Base-by-base conservation (phyloP, 2,329 filamentous ascomycete genomes). In the Dactylonectria estremocensis region DNA sequence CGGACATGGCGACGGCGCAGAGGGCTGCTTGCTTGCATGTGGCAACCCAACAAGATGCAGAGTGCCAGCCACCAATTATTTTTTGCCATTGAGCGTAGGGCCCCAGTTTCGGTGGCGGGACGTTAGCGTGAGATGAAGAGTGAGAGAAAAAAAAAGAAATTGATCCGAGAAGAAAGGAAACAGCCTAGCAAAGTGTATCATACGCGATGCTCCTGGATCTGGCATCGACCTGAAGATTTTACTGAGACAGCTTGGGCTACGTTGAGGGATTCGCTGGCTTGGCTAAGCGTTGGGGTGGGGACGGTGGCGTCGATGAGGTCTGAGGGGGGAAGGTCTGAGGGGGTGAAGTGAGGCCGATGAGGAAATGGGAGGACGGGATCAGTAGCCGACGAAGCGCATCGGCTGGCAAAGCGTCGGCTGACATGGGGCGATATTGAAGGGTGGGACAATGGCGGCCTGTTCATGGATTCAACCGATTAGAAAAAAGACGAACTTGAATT, bases 21-120 rank as follows among this genome's bases (percentile, higher is more conserved):
- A 48, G 28, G 49, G 22, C 16, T 52, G 20, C 46, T 16, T 91
- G 60, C 73, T 87, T 90, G 58, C 35, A 53, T 54, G 58, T 46
- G 43, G n/a, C 48, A 46, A 46, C 50, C 52, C 58, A 53, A 53
- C 58, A 43, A 40, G 58, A 40, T 61, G 58, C 20, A 43, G 16
- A 43, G 37, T 43, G 14, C 37, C 37, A 43, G 37, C 37, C 37
- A 43, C 37, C 37, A n/a, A 28, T 28, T 28, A 28, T 28, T 28
- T 5, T n/a, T 43, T 43, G 14, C 37, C 37, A n/a, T 43, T 14
- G 46, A 57, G 37, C 20, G 37, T 22, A n/a, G 45, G 61, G 31
- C 22, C 33, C 43, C 24, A 33, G 24, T 50, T 20, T 56, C 43
- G 52, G 45, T 18, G 9, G 22, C 31, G 31, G 53, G 45, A 50